Base-by-base conservation (phyloP, 495 filamentous ascomycete genomes). In the Hypoxylon intermedium region DNA sequence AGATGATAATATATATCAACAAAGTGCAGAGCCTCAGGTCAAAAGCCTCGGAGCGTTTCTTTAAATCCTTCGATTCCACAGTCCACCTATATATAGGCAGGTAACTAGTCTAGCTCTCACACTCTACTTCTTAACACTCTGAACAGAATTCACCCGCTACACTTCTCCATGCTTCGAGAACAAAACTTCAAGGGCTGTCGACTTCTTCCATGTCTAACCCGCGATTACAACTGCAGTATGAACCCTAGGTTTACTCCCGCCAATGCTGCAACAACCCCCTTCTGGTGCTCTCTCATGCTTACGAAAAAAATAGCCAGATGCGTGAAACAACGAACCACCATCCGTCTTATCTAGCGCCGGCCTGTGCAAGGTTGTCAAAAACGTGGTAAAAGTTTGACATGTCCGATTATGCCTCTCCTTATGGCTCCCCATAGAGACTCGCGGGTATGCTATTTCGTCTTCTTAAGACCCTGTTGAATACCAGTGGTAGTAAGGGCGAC, bases 281-380 rank as follows among this genome's bases (percentile, higher is more conserved):
- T 55, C 46, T 59, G 51, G 15, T 19, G 38, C 40, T 59, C 62
- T 60, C 26, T 60, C 56, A 65, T 65, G 56, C 57, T 65, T 60
- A 50, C 46, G 30, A 60, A 65, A 34, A 65, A 65, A 26, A 26
- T 4, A 26, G 55, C 60, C 49, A 65, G 56, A 65, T 54, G 51
- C 34, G 62, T 20, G 51, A 65, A 60, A 65, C 40, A 60, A 56
- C 41, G 55, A 65, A 65, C 61, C 51, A 52, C 62, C 62, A 60
- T 60, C 62, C 56, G 33, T 65, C 51, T 57, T 60, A 65, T 56
- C 62, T 65, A 65, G 62, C 62, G 62, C 62, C 62, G 62, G 44
- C 52, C 62, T 36, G 62, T 65, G 56, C 62, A 65, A 60, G 34
- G 44, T 60, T 60, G 44, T 60, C 54, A 46, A 44, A 55, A 65